Evolutionary conservation across 805 yeast species (phyloP).

Genomic region (Lipomyces spencermartinsiae): DNA sequence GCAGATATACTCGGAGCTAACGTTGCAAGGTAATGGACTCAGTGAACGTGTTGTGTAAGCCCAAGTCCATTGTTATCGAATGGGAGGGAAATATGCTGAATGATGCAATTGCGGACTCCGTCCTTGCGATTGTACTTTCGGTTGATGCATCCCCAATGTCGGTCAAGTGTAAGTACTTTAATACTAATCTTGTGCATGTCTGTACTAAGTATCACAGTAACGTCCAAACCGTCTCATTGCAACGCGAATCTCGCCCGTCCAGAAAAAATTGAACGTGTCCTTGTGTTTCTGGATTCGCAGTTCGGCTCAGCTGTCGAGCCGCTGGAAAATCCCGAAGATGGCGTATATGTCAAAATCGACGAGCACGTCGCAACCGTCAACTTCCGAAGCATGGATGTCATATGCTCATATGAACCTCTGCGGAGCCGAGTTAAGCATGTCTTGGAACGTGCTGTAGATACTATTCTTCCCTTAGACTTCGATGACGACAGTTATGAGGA

Average conservation of each 20-base stretch:
- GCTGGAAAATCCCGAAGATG: conserved; percentile 41
- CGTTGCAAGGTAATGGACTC: conserved; percentile 58
- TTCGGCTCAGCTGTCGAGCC: conserved; percentile 74
- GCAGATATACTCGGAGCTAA: background rate
- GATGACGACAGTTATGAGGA: background rate
- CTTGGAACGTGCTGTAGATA: conserved; percentile 72
- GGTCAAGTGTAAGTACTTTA: conserved; percentile 57
- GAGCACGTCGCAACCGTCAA: conserved; percentile 73
- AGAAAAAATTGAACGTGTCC: conserved; percentile 54
- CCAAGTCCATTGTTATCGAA: conserved; percentile 68
- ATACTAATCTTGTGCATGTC: background rate
- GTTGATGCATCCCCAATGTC: conserved; percentile 96
- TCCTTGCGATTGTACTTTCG: conserved; percentile 85
- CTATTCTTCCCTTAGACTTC: conserved; percentile 71
- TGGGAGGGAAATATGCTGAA: conserved; percentile 91
- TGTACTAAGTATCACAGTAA: conserved; percentile 1
- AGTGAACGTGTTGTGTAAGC: conserved; percentile 58
- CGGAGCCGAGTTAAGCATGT: conserved; percentile 84
- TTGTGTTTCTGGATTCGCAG: conserved; percentile 74
- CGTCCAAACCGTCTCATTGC: conserved; percentile 31
- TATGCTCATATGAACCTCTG: conserved; percentile 75
- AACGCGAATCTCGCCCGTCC: conserved; percentile 42
- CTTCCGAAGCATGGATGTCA: conserved; percentile 68
- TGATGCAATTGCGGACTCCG: conserved; percentile 93
- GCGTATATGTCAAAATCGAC: conserved; percentile 75